Evolutionary conservation across 225 moss, liverwort and hornwort genomes (phyloP).

Genomic region (Neckera pumila): DNA sequence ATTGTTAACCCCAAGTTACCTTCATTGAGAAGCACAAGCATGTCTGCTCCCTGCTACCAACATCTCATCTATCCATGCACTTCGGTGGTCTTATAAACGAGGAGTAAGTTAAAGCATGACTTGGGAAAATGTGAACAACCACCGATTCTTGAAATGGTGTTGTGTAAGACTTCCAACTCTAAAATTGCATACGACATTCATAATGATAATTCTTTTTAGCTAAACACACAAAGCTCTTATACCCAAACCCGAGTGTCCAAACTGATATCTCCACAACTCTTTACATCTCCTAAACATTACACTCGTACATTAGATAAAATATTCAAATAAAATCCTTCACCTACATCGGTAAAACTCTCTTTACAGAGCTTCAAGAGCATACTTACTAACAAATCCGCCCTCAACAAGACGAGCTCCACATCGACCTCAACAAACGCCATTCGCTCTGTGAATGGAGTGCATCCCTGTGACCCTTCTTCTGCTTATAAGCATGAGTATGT

Average conservation of each 20-base stretch:
- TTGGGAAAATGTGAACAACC: background rate
- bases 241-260: background rate
- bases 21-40: background rate
- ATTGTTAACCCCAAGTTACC: background rate
- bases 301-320: background rate
- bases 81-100: background rate
- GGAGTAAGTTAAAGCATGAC: no score
- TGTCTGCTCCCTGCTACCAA: background rate
- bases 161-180: background rate
- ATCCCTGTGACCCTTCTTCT: conserved; percentile 14
- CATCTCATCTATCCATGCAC: background rate
- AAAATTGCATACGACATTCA: background rate
- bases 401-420: background rate
- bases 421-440: background rate
- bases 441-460: background rate
- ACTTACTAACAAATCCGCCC: background rate
- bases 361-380: background rate
- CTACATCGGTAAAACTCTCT: background rate
- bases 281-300: background rate
- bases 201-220: no score
- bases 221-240: background rate
- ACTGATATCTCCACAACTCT: background rate
- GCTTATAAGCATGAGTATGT: background rate
- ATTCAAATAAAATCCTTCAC: background rate
- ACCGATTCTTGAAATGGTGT: background rate